Conservation (phyloP, 768 basidiomycete species). For the Asterophora parasitica region DNA sequence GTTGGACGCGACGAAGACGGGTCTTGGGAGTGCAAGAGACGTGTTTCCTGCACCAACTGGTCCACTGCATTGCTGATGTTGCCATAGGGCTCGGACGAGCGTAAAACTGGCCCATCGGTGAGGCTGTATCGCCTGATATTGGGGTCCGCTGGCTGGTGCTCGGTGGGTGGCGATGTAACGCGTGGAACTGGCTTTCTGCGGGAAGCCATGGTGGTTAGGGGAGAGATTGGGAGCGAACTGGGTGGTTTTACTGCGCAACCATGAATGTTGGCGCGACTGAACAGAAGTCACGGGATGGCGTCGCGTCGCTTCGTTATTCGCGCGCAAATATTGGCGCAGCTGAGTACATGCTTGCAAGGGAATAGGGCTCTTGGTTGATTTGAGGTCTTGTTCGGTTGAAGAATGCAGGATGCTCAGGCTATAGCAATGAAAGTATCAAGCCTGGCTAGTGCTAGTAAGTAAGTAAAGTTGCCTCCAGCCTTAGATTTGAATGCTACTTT, state of each 20-base stretch:
- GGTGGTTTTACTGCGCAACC: neutral
- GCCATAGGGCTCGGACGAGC: constrained; percentile 5
- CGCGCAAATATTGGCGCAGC: no score
- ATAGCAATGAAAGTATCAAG: no score
- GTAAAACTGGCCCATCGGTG: constrained; percentile 6
- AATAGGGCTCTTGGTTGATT: no score
- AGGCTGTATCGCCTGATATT: constrained; percentile 11
- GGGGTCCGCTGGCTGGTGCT: constrained; percentile 13
- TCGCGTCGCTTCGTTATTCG: neutral
- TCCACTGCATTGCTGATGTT: constrained; percentile 5
- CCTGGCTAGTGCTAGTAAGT: no score
- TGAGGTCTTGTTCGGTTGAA: no score
- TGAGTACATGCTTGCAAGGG: no score
- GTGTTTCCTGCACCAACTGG: constrained; percentile 1
- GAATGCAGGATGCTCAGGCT: no score
- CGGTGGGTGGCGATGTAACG: neutral
- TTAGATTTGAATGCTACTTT: no score
- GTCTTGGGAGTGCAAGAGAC: neutral
- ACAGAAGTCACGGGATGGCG: constrained; percentile 12
- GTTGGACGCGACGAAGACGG: constrained; percentile 3
- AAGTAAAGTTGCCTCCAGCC: no score
- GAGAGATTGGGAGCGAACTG: neutral
- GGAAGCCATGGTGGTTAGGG: constrained; percentile 9
- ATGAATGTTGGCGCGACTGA: constrained; percentile 6
- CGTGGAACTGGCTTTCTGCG: constrained; percentile 8